Percentiles rank a stretch among this genome's conserved stretches.
These are phyloP conservation scores for Leersia perrieri DNA, from an alignment of 176 grass and related monocot species.

Conservation along the genomic window DNA sequence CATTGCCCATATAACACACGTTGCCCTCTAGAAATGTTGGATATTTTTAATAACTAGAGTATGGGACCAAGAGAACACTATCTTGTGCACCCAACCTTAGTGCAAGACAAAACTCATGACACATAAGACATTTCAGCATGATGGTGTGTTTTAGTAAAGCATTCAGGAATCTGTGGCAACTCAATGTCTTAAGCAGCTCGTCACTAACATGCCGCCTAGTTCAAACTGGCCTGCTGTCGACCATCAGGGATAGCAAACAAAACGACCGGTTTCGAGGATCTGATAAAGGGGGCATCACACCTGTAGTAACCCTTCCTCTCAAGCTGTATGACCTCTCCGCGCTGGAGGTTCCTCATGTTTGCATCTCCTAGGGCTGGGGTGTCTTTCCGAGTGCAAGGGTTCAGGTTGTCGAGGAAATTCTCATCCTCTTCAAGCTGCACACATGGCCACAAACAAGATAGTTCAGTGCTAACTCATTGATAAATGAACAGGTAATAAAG, in stretches of 20 bases:
- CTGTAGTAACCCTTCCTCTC: slow-evolving; percentile 89
- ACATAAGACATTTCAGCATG: not conserved
- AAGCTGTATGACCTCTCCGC: slow-evolving; percentile 67
- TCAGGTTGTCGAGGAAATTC: slow-evolving; percentile 81
- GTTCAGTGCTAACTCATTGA: not conserved
- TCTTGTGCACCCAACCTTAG: not conserved
- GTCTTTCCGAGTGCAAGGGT: slow-evolving; percentile 68
- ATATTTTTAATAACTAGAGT: not conserved
- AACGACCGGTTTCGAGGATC: slow-evolving; percentile 63
- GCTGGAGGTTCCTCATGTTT: slow-evolving; percentile 74
- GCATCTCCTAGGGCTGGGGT: slow-evolving; percentile 63
- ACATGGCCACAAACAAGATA: not conserved
- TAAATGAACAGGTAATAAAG: not conserved
- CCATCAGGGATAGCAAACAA: slow-evolving; percentile 86
- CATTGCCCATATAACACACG: not conserved
- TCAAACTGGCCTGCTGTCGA: slow-evolving; percentile 52
- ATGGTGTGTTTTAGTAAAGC: not conserved
- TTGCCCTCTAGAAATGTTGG: not conserved
- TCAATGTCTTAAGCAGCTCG: not conserved
- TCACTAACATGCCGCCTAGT: not conserved
- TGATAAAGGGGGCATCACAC: slow-evolving; percentile 66
- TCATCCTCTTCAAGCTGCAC: slow-evolving; percentile 84
- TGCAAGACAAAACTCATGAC: not conserved
- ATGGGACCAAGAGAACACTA: not conserved
- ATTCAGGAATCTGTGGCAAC: not conserved